A percentile compares a stretch with the other conserved stretches of the same genome.
These are phyloP conservation scores for Ustulina deusta DNA, from an alignment of 2,329 filamentous ascomycete species.

Conservation along the genomic window DNA sequence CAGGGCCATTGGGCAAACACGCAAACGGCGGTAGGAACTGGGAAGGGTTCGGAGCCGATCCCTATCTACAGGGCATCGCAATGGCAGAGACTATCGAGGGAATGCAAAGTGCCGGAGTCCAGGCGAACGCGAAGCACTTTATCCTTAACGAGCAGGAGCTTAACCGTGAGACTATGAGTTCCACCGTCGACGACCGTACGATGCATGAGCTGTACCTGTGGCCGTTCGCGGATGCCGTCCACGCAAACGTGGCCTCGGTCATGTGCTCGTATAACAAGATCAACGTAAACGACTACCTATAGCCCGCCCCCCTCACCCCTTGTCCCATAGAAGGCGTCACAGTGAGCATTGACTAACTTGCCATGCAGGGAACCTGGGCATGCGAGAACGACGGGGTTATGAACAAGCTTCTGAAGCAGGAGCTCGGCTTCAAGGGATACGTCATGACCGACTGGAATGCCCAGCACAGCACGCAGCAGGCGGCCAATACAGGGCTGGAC, in stretches of 20 bases:
- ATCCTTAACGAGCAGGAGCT: conserved; percentile 78
- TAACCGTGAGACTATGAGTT: conserved; percentile 65
- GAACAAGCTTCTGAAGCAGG: conserved; percentile 73
- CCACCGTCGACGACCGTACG: conserved; percentile 72
- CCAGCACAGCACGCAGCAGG: conserved; percentile 76
- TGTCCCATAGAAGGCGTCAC: neutral
- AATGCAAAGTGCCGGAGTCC: conserved; percentile 64
- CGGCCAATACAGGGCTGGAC: conserved; percentile 77
- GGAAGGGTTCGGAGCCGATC: conserved; percentile 85
- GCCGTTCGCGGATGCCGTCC: conserved; percentile 77
- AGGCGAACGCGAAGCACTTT: conserved; percentile 70
- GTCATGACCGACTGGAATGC: conserved; percentile 77
- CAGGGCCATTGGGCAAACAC: conserved; percentile 80
- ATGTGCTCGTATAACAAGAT: conserved; percentile 83
- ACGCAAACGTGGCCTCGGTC: conserved; percentile 71
- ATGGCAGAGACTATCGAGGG: conserved; percentile 72
- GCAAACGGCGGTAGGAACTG: conserved; percentile 82
- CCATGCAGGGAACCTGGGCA: conserved; percentile 64
- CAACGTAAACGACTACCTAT: conserved; percentile 58
- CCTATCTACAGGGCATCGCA: conserved; percentile 75
- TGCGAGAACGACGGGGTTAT: conserved; percentile 73
- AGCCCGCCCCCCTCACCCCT: neutral
- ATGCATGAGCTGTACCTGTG: conserved; percentile 76
- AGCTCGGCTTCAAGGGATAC: conserved; percentile 79
- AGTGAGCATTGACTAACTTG: neutral